Evolutionary conservation across 305 asterid species (phyloP).

Genomic region (Rubia balearica): DNA sequence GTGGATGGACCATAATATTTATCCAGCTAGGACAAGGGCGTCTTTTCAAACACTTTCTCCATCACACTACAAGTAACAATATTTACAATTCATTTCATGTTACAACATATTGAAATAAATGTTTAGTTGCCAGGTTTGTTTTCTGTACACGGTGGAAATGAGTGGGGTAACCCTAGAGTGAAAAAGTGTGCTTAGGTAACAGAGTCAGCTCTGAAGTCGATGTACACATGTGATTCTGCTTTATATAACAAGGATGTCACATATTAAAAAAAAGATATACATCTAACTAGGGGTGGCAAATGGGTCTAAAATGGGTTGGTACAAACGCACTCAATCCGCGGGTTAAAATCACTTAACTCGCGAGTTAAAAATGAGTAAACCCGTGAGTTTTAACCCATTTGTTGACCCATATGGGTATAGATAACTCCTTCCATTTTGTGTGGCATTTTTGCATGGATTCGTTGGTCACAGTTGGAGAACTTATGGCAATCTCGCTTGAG

Average conservation of each 20-base stretch:
- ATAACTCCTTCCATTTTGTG: no score
- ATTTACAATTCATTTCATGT: not conserved
- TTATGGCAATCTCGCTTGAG: no score
- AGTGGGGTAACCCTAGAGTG: conserved; percentile 24
- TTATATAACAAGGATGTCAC: not conserved
- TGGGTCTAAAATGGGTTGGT: no score
- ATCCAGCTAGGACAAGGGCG: conserved; percentile 19
- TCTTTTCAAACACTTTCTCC: conserved; percentile 26
- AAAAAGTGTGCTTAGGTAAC: conserved; percentile 22
- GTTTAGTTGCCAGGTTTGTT: not conserved
- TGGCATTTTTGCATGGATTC: no score
- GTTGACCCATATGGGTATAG: no score
- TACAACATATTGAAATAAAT: no score
- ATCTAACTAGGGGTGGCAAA: no score
- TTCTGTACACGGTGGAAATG: conserved; percentile 24
- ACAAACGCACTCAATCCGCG: no score
- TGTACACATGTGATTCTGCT: conserved; percentile 5
- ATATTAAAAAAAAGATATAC: not conserved
- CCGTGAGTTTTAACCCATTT: no score
- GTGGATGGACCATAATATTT: conserved; percentile 20
- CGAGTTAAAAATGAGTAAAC: no score
- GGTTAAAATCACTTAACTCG: no score
- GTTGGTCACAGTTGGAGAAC: no score
- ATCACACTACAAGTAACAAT: conserved; percentile 23
- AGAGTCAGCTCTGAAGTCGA: conserved; percentile 30